Conservation (phyloP, 257 asterid genomes). For the Coffea canephora region DNA sequence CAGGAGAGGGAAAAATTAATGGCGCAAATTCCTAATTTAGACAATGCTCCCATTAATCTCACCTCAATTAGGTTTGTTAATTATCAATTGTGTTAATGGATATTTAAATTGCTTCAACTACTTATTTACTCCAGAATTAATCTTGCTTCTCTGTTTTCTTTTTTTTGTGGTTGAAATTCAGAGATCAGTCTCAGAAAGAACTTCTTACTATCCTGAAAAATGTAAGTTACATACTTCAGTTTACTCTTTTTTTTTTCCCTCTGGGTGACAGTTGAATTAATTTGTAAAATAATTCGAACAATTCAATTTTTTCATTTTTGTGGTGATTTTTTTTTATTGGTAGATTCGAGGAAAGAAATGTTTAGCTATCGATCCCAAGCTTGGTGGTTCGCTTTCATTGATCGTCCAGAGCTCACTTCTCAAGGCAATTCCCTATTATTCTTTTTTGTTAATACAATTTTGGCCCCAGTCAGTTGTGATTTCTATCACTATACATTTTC, state of each 20-base stretch:
- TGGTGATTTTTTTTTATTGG: neutral
- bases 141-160: neutral
- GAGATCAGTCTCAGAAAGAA: conserved; percentile 82
- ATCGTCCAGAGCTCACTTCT: conserved; percentile 82
- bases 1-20: conserved; percentile 26
- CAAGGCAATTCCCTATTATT: conserved; percentile 43
- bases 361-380: conserved; percentile 91
- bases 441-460: neutral
- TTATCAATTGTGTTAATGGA: neutral
- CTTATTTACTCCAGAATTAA: neutral
- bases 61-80: conserved; percentile 50
- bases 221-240: conserved; percentile 43
- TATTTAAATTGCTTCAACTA: neutral
- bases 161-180: conserved; percentile 26
- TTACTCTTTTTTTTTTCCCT: neutral
- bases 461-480: conserved; percentile 1
- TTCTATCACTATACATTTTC: neutral
- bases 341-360: conserved; percentile 96
- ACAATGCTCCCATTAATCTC: conserved; percentile 88
- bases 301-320: neutral
- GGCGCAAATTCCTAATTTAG: conserved; percentile 91
- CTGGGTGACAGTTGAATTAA: conserved; percentile 2
- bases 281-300: neutral
- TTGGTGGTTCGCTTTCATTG: conserved; percentile 82
- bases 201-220: conserved; percentile 63